These are phyloP conservation scores for Boletellus sp. DNA, from an alignment of 768 basidiomycete genomes.

Conservation along the genomic window DNA sequence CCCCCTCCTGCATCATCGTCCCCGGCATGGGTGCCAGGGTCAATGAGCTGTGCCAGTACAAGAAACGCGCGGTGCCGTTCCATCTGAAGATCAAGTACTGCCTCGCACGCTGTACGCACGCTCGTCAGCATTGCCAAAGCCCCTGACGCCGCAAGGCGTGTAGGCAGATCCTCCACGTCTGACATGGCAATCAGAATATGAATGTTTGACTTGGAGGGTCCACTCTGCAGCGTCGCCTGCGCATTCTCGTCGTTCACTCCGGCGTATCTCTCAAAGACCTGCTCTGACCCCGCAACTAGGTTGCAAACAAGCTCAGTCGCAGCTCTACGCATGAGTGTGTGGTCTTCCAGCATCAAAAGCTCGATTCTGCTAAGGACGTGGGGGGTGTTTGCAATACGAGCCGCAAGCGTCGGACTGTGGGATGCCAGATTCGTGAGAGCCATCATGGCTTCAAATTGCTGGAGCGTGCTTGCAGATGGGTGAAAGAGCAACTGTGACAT, in stretches of 20 bases:
- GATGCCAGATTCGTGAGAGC: slow-evolving; percentile 94
- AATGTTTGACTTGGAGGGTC: slow-evolving; percentile 53
- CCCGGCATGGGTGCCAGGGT: slow-evolving; percentile 43
- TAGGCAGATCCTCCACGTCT: slow-evolving; percentile 81
- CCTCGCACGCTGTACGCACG: slow-evolving; percentile 54
- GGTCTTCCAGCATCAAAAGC: slow-evolving; percentile 75
- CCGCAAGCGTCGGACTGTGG: slow-evolving; percentile 59
- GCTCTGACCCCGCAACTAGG: slow-evolving; percentile 72
- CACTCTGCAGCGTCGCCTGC: slow-evolving; percentile 43
- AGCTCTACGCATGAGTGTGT: slow-evolving; percentile 77
- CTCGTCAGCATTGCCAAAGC: slow-evolving; percentile 79
- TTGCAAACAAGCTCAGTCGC: slow-evolving; percentile 92
- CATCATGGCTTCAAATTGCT: slow-evolving; percentile 93
- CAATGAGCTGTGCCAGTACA: slow-evolving; percentile 65
- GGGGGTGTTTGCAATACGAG: slow-evolving; percentile 59
- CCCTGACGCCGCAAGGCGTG: slow-evolving; percentile 86
- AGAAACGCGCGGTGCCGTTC: slow-evolving; percentile 62
- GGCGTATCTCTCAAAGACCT: slow-evolving; percentile 70
- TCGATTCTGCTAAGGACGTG: slow-evolving; percentile 66
- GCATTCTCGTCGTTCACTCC: slow-evolving; percentile 32
- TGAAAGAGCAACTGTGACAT: slow-evolving; percentile 71
- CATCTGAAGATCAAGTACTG: slow-evolving; percentile 59
- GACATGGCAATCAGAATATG: slow-evolving; percentile 82
- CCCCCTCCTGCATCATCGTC: slow-evolving; percentile 36
- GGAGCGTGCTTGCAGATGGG: slow-evolving; percentile 64